These are phyloP conservation scores for Suhomyces sp. DNA, from an alignment of 805 yeast genomes.

Conservation along the genomic window DNA sequence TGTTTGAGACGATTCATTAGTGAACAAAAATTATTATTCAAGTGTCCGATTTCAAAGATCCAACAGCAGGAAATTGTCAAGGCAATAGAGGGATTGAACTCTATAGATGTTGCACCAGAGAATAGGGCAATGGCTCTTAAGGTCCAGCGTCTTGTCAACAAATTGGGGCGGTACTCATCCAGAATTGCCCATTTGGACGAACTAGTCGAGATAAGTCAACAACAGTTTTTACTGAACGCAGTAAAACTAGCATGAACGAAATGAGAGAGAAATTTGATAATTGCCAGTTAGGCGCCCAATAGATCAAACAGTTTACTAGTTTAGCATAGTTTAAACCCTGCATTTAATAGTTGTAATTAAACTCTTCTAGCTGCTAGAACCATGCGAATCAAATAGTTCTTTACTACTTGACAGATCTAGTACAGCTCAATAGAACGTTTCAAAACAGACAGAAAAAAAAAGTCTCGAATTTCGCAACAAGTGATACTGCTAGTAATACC, in stretches of 20 bases:
- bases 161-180: neutral
- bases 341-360: neutral
- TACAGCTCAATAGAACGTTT: neutral
- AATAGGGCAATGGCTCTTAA: neutral
- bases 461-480: too few relatives aligned
- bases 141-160: neutral
- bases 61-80: constrained; percentile 61
- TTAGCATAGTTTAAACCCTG: neutral
- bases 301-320: neutral
- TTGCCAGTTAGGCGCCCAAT: neutral
- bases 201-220: neutral
- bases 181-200: neutral
- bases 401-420: neutral
- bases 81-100: constrained; percentile 39
- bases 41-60: constrained; percentile 62
- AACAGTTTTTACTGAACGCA: neutral
- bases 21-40: constrained; percentile 56
- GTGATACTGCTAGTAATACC: neutral
- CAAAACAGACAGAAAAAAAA: neutral
- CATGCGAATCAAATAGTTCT: neutral
- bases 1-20: constrained; percentile 61
- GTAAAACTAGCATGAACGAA: neutral
- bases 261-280: neutral
- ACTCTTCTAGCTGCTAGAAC: too few relatives aligned
- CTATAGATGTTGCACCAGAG: neutral